Conservation (phyloP, 768 basidiomycete genomes). For the Leccinum barrowsii region DNA sequence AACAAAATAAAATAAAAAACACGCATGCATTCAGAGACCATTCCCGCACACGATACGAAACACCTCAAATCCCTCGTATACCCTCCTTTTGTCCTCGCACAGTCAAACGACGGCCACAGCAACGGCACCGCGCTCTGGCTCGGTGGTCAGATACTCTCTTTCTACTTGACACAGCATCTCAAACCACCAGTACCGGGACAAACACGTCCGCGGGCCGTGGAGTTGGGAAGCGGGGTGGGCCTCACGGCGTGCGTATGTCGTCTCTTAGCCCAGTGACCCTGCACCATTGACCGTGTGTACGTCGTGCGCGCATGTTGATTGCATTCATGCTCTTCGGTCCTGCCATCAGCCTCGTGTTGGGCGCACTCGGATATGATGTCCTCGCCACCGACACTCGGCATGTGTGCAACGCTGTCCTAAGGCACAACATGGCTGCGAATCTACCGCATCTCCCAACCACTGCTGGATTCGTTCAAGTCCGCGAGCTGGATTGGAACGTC, state of each 20-base stretch:
- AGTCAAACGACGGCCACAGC: conserved; percentile 56
- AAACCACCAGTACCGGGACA: conserved; percentile 10
- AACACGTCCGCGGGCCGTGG: conserved; percentile 48
- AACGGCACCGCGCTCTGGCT: conserved; percentile 88
- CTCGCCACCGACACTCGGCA: conserved; percentile 70
- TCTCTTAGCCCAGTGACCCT: not conserved
- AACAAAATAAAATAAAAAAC: not conserved
- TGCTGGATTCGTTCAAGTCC: conserved; percentile 52
- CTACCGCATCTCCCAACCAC: conserved; percentile 22
- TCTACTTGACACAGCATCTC: conserved; percentile 49
- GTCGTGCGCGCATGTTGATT: not conserved
- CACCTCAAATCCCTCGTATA: conserved; percentile 49
- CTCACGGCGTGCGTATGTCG: conserved; percentile 61
- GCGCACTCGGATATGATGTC: conserved; percentile 70
- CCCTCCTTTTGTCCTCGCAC: conserved; percentile 47
- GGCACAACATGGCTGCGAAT: conserved; percentile 58
- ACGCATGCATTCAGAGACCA: not conserved
- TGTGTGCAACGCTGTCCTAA: conserved; percentile 62
- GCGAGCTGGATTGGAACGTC: conserved; percentile 70
- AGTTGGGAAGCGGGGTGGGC: conserved; percentile 82
- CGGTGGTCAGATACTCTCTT: conserved; percentile 69
- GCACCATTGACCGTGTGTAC: not conserved
- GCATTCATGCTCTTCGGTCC: not conserved
- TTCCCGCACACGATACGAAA: conserved; percentile 65
- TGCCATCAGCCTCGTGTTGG: conserved; percentile 52